These are phyloP conservation scores for Saccharum officinarum DNA, from an alignment of 176 grass and related monocot genomes.

Conservation along the genomic window DNA sequence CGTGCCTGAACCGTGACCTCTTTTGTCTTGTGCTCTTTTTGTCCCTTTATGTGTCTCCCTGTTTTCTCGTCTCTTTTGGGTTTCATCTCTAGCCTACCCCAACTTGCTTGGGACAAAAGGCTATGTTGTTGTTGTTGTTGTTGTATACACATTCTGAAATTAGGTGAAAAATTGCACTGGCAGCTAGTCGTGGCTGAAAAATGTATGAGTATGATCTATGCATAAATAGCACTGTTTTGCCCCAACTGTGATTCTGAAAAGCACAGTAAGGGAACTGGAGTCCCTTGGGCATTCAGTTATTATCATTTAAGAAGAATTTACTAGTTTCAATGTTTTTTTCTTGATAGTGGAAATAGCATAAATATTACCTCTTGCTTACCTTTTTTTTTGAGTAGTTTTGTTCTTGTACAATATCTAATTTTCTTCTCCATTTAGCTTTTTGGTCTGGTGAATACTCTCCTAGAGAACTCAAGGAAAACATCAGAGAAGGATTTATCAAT, in stretches of 20 bases:
- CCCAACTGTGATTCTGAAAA: not conserved
- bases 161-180: conserved; percentile 1
- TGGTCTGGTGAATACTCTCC: conserved; percentile 94
- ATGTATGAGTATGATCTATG: not conserved
- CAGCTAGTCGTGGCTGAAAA: not conserved
- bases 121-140: too few species aligned
- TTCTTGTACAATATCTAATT: conserved; percentile 24
- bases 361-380: not conserved
- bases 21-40: too few species aligned
- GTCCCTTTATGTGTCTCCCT: too few species aligned
- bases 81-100: too few species aligned
- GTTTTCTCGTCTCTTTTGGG: too few species aligned
- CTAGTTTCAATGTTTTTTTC: not conserved
- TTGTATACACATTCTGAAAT: too few species aligned
- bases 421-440: conserved; percentile 65
- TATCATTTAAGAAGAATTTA: not conserved
- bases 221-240: not conserved
- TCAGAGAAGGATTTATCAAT: conserved; percentile 95
- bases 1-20: too few species aligned
- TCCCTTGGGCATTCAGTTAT: not conserved
- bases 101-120: too few species aligned
- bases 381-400: not conserved
- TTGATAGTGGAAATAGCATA: not conserved
- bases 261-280: not conserved
- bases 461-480: conserved; percentile 90